Conservation (phyloP, 495 filamentous ascomycete species). For the Tuber calosporum region DNA sequence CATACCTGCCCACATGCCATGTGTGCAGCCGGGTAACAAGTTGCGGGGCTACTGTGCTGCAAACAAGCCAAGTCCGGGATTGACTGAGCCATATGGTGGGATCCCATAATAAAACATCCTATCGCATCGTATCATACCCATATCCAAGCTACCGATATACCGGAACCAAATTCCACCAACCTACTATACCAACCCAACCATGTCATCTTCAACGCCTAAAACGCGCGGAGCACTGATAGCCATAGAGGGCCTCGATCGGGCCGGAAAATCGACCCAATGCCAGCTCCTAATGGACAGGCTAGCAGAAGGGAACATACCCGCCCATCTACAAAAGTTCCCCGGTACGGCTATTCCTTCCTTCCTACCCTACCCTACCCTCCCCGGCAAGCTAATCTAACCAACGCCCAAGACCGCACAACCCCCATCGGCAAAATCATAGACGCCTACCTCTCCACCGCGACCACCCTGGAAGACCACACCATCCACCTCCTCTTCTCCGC, state of each 20-base stretch:
- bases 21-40: not conserved
- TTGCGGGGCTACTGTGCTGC: not conserved
- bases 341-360: constrained; percentile 58
- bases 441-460: constrained; percentile 66
- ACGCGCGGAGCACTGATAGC: constrained; percentile 71
- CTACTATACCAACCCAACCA: constrained; percentile 4
- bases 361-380: constrained; percentile 60
- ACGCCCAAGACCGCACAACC: constrained; percentile 65
- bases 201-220: constrained; percentile 20
- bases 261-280: constrained; percentile 94
- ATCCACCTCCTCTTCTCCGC: constrained; percentile 95
- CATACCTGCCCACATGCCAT: not conserved
- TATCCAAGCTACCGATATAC: not conserved
- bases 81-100: not conserved
- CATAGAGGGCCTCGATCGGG: constrained; percentile 87
- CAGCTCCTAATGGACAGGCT: constrained; percentile 60
- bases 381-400: constrained; percentile 79
- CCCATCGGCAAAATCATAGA: constrained; percentile 87
- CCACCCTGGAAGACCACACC: constrained; percentile 76
- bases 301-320: constrained; percentile 54
- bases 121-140: too few species aligned
- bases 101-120: not conserved
- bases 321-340: constrained; percentile 78
- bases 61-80: too few species aligned
- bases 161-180: not conserved